Conservation (phyloP, 2,329 filamentous ascomycete species). For the Aspergillus fijiensis region DNA sequence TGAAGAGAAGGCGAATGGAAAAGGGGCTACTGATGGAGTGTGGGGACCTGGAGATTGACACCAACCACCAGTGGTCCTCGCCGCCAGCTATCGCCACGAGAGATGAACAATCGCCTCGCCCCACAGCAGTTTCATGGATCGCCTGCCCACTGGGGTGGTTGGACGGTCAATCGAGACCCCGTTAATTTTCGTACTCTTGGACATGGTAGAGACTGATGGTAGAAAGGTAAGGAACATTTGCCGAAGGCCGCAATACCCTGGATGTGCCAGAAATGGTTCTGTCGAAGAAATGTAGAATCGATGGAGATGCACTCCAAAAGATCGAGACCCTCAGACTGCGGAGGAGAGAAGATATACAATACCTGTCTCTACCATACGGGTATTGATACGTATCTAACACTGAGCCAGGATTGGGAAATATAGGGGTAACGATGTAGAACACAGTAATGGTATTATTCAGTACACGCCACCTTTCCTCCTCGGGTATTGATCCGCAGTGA, state of each 20-base stretch:
- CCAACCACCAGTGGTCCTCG: conserved; percentile 9
- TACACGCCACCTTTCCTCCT: background rate
- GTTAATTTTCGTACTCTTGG: background rate
- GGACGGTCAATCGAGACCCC: background rate
- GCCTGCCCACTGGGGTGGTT: background rate
- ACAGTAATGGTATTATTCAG: background rate
- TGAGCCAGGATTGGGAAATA: too few relatives aligned
- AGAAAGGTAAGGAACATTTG: background rate
- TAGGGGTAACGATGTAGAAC: background rate
- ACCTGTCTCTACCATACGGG: too few relatives aligned
- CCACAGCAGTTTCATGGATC: conserved; percentile 14
- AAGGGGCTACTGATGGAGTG: conserved; percentile 17
- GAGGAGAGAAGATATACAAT: too few relatives aligned
- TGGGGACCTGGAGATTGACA: conserved; percentile 20
- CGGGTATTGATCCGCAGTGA: background rate
- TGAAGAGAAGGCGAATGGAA: conserved; percentile 12
- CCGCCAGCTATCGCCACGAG: conserved; percentile 15
- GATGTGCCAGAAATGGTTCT: background rate
- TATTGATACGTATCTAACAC: too few relatives aligned
- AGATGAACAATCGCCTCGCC: conserved; percentile 18
- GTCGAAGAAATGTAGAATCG: background rate
- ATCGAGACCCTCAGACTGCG: too few relatives aligned
- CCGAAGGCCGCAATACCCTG: background rate
- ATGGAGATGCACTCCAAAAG: too few relatives aligned
- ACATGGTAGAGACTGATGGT: background rate